Evolutionary conservation across 495 filamentous ascomycete species (phyloP), one percentile per base, ranked within the genome.

Genomic region (Aspergillus baeticus): DNA sequence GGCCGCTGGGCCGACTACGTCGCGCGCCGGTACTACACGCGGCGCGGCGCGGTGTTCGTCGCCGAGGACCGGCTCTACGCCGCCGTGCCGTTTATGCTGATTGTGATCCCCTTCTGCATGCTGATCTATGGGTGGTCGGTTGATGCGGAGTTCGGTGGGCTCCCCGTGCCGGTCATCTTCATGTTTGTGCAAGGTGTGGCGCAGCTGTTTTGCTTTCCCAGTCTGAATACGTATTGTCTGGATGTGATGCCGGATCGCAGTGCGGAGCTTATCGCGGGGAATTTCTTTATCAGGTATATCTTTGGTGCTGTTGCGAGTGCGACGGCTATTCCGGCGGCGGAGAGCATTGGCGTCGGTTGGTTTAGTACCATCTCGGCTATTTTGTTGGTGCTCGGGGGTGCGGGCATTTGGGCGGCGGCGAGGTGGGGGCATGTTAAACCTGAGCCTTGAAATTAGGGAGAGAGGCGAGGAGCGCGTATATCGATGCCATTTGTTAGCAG

Each of bases 51-150:
- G 17, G 63, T 76, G 7, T 82, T 87, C 3, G 76, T 90, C 11
- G 81, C 87, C 1, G 86, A 90, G 65, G 88, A 92, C 64, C 74
- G 87, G 20, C 72, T 90, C 42, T 81, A 83, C 29, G 82, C 81
- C 4, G 81, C 83, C 44, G 51, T 90, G 2, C 69, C 79, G 0
- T 84, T 85, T 57, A 71, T 89, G 61, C 81, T 81, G 1, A 61
- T 83, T 31, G 71, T 83, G 3, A 82, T 89, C 21, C 87, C 87
- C 0, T 78, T 69, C 0, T 87, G 84, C 62, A 82, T 90, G 60
- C 74, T 90, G 14, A 67, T 89, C 10, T 91, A 90, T 60, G 87
- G 87, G 14, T 90, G 88, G 86, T 79, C 78, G 4, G 76, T 91
- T 5, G 84, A 91, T 61, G 82, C 84, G 62, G 66, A 74, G 34